phyloP scores from a whole-genome alignment of 1,284 basidiomycete species.

The Malassezia dermatis region DNA sequence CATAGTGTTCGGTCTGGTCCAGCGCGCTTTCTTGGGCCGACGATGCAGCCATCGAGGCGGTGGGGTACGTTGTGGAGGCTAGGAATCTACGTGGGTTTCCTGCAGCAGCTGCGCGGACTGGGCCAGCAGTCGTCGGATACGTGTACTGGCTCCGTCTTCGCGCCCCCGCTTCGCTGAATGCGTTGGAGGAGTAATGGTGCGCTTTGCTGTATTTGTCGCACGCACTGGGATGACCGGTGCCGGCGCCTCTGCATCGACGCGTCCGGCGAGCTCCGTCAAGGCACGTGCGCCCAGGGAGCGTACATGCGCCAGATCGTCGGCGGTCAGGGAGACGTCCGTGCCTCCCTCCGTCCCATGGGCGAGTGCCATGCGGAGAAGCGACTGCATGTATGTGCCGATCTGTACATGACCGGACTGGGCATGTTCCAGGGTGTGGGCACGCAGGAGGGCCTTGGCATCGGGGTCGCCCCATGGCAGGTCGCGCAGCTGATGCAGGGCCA shows the following conservation, averaged over 20 bases:
- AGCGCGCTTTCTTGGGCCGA: background rate
- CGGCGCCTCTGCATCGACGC: background rate
- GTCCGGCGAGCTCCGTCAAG: constrained; percentile 1
- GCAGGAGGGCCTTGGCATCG: background rate
- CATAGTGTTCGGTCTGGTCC: constrained; percentile 7
- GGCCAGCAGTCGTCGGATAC: background rate
- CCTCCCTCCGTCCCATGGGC: background rate
- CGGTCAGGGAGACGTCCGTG: background rate
- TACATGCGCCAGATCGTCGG: background rate
- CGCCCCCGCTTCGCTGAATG: constrained; percentile 3
- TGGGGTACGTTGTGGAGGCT: constrained; percentile 1
- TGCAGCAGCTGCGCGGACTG: background rate
- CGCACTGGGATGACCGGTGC: background rate
- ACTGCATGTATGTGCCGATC: background rate
- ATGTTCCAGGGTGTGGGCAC: background rate
- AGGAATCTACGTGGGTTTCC: background rate
- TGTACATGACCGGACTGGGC: background rate
- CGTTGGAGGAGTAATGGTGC: background rate
- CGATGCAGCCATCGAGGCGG: background rate
- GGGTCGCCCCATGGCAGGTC: constrained; percentile 1
- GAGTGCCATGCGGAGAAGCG: background rate
- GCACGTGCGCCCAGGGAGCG: constrained; percentile 2
- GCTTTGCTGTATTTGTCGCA: background rate
- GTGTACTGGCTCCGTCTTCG: background rate
- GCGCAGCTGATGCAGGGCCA: constrained; percentile 8